Evolutionary conservation across 257 asterid species (phyloP).

Genomic region (Gynochthodes officinalis): DNA sequence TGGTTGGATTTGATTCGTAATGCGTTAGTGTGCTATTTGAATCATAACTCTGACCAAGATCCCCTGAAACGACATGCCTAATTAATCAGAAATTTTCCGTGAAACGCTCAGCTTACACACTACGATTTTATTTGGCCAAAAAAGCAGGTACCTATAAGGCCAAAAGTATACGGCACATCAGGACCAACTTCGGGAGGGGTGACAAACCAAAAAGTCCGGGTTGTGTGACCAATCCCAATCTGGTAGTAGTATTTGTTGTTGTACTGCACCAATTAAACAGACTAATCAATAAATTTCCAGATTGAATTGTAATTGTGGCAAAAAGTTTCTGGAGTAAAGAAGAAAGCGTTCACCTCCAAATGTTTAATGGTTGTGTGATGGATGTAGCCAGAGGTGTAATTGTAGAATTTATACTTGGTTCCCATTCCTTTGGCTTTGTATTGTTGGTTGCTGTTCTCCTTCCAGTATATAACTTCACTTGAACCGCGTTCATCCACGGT

Average conservation of each 20-base stretch:
- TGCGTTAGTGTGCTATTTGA: conserved; percentile 74
- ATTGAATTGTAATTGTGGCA: background rate
- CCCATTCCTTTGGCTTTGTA: conserved; percentile 37
- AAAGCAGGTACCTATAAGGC: conserved; percentile 61
- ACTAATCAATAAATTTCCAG: background rate
- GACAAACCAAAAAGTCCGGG: conserved; percentile 67
- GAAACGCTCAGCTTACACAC: background rate
- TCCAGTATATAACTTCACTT: conserved; percentile 53
- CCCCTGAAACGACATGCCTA: conserved; percentile 42
- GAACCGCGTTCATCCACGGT: conserved; percentile 75
- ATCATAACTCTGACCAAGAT: conserved; percentile 81
- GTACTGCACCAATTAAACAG: conserved; percentile 34
- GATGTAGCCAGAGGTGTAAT: conserved; percentile 79
- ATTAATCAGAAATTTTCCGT: background rate
- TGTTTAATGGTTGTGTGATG: conserved; percentile 58
- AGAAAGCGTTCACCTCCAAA: conserved; percentile 41
- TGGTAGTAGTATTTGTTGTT: conserved; percentile 74
- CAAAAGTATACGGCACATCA: conserved; percentile 84
- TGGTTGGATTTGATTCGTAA: conserved; percentile 59
- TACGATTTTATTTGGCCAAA: background rate
- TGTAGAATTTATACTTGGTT: conserved; percentile 51
- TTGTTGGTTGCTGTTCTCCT: conserved; percentile 38
- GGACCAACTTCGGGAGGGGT: conserved; percentile 85
- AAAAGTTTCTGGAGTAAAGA: background rate
- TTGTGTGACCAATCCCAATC: conserved; percentile 53